phyloP scores from a whole-genome alignment of 805 yeast species.

The Lachancea quebecensis region DNA sequence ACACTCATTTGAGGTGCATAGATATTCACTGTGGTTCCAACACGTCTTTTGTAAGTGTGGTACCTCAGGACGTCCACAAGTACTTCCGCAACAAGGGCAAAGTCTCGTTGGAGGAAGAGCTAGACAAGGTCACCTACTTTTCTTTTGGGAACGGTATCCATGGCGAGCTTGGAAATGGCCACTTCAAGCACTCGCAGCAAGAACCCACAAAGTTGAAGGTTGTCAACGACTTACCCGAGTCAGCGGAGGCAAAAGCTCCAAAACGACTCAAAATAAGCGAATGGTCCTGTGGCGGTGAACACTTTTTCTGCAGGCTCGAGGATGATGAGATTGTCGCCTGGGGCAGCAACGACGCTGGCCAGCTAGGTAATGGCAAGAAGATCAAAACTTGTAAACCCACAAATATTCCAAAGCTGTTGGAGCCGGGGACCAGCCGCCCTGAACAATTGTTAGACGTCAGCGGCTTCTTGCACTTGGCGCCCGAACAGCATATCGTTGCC shows the following conservation, averaged over 20 bases:
- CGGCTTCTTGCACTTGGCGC: slow-evolving; percentile 42
- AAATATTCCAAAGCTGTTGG: slow-evolving; percentile 48
- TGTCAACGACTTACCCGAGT: slow-evolving; percentile 43
- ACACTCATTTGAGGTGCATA: slow-evolving; percentile 40
- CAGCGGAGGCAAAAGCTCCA: slow-evolving; percentile 30
- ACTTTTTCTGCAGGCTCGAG: slow-evolving; percentile 50
- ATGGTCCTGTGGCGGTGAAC: slow-evolving; percentile 61
- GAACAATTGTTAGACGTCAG: slow-evolving; percentile 29
- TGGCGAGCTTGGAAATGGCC: slow-evolving; percentile 82
- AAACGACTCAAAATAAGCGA: slow-evolving; percentile 39
- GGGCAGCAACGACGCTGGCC: slow-evolving; percentile 83
- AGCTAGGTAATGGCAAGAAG: slow-evolving; percentile 75
- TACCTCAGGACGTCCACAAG: slow-evolving; percentile 27
- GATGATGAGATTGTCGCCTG: slow-evolving; percentile 65
- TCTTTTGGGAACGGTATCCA: slow-evolving; percentile 78
- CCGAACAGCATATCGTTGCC: slow-evolving; percentile 53
- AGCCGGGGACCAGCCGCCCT: slow-evolving; percentile 37
- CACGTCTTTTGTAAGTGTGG: slow-evolving; percentile 47
- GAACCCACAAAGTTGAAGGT: slow-evolving; percentile 52
- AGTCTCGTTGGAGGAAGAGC: slow-evolving; percentile 19
- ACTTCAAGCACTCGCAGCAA: slow-evolving; percentile 65
- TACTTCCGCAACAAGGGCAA: slow-evolving; percentile 22
- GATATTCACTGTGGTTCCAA: slow-evolving; percentile 66
- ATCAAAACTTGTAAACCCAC: slow-evolving; percentile 51
- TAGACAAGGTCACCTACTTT: slow-evolving; percentile 35